Conservation (phyloP, 108 stramenopile genomes). For the Ochromonas danica region DNA sequence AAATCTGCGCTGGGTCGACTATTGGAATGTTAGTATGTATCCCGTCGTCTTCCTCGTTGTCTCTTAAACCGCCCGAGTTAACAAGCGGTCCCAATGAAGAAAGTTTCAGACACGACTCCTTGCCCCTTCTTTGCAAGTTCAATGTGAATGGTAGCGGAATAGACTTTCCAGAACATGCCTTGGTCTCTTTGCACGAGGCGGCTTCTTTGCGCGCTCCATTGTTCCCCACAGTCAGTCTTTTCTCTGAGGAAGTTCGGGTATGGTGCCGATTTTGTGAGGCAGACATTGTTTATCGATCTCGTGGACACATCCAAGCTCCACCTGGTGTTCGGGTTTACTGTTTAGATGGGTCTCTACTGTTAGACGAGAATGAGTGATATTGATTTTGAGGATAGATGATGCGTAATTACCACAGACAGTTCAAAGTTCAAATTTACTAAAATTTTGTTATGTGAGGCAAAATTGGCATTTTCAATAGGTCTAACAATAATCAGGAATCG, state of each 20-base stretch:
- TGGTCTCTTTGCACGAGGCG: background rate
- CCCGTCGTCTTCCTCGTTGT: too few species aligned
- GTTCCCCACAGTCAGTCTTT: slow-evolving; percentile 18
- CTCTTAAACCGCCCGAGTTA: too few species aligned
- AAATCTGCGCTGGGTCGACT: slow-evolving; percentile 5
- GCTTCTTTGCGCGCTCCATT: background rate
- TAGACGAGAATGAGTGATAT: background rate
- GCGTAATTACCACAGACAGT: too few species aligned
- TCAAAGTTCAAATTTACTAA: too few species aligned
- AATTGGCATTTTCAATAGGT: too few species aligned
- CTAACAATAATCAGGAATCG: too few species aligned
- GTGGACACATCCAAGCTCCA: background rate
- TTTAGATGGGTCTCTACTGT: slow-evolving; percentile 9
- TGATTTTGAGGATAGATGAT: too few species aligned
- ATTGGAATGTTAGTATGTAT: background rate
- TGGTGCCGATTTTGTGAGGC: slow-evolving; percentile 18
- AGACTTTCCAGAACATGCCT: background rate
- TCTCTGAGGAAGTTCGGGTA: background rate
- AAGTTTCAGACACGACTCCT: too few species aligned
- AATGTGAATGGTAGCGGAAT: background rate
- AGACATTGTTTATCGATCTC: background rate
- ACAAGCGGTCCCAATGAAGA: too few species aligned
- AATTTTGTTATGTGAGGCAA: too few species aligned
- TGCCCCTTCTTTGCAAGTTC: background rate
- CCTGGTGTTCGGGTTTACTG: background rate